Conservation (phyloP, 2,329 filamentous ascomycete genomes). For the Colletotrichum sp. region DNA sequence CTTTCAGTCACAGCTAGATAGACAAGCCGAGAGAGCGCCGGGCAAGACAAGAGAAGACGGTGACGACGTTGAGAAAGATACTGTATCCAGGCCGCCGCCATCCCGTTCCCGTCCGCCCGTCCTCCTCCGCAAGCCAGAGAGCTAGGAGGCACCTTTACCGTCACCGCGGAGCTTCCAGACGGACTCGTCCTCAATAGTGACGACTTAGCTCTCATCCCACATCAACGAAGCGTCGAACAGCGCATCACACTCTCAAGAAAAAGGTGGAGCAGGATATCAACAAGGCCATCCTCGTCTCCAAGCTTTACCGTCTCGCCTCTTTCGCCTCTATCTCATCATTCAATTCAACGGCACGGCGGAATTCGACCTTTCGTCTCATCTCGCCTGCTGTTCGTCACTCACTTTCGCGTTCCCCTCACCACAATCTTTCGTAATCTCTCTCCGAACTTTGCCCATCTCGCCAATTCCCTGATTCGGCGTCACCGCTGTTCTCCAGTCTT, state of each 20-base stretch:
- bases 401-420: neutral
- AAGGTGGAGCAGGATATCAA: neutral
- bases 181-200: neutral
- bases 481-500: conserved; percentile 3
- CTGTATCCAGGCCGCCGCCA: neutral
- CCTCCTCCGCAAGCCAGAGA: neutral
- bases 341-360: neutral
- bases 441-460: neutral
- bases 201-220: neutral
- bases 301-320: neutral
- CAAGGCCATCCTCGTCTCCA: conserved; percentile 4
- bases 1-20: neutral
- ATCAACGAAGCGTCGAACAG: neutral
- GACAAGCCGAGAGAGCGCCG: conserved; percentile 1
- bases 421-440: neutral
- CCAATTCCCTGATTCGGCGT: neutral
- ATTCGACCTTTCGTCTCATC: neutral
- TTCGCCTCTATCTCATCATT: neutral
- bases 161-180: neutral
- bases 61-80: neutral
- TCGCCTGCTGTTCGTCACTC: neutral
- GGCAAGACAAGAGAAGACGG: neutral
- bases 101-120: neutral
- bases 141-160: neutral
- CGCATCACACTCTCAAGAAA: neutral